Evolutionary conservation across 2,329 filamentous ascomycete genomes (phyloP), one percentile per base, ranked within the genome.

Genomic region (Nothopassalora personata): DNA sequence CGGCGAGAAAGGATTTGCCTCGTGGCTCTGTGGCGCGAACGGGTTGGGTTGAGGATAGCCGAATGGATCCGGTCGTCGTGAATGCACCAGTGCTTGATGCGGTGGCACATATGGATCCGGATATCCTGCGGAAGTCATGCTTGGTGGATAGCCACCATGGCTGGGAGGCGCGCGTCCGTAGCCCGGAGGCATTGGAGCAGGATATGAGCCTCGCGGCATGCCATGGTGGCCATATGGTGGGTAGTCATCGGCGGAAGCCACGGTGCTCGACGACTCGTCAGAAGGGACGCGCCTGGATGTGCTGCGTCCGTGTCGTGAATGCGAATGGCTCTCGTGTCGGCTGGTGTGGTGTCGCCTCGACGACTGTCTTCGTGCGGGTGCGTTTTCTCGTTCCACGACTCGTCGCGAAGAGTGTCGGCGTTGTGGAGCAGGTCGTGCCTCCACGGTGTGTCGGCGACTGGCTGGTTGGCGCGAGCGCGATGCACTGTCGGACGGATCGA

Each of bases 401-500:
- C 71, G 67, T 65, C 73, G 72, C 56, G 76, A 73, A 53, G 76
- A 73, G 57, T 75, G 72, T 65, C 73, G 76, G 56, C 73, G 64
- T 7, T 60, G 53, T 7, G 72, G 67, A 6, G 69, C 72, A 27
- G 71, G 71, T 34, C 70, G 71, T 34, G 68, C 70, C 56, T 73
- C 72, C 33, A 72, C 65, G 57, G 66, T 64, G 66, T 73, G 64
- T 51, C 68, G 72, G 53, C 74, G 73, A 43, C 68, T 67, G 34
- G 56, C 49, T 5, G 58, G 61, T 15, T 61, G 65, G 50, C 73
- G 70, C 3, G 77, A 74, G 49, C 75, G 73, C 19, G 78, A 80
- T 23, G 78, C 78, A 28, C 78, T 80, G 67, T 81, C 79, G n/a
- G 74, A 77, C 28, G 78, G 78, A 27, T 76, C 73, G 64, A 81